These are phyloP conservation scores for Phylloboletellus chloephorus DNA, from an alignment of 1,284 basidiomycete genomes.

Conservation along the genomic window DNA sequence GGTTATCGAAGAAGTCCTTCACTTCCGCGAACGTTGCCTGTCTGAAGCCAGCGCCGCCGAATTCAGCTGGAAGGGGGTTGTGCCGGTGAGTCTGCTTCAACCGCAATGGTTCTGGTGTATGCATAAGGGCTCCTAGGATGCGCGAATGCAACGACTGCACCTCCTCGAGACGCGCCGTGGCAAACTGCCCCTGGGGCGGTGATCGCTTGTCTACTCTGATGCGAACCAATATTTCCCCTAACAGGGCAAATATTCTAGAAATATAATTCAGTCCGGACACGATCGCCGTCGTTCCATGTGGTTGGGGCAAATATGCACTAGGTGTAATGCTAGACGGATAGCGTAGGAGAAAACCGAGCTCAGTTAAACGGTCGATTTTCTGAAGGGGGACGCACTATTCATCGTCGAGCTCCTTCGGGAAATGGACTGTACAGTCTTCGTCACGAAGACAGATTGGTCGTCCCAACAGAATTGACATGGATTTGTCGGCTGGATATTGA, in stretches of 20 bases:
- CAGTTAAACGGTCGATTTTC: slow-evolving; percentile 34
- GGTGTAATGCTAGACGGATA: slow-evolving; percentile 60
- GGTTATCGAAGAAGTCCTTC: slow-evolving; percentile 84
- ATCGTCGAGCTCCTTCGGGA: slow-evolving; percentile 79
- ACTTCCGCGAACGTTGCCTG: slow-evolving; percentile 81
- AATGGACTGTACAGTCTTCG: slow-evolving; percentile 82
- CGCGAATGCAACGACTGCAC: slow-evolving; percentile 70
- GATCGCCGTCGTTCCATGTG: slow-evolving; percentile 74
- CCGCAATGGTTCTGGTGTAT: slow-evolving; percentile 65
- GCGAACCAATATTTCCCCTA: slow-evolving; percentile 78
- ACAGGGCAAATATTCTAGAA: slow-evolving; percentile 76
- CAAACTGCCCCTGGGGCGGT: slow-evolving; percentile 76
- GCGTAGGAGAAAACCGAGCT: slow-evolving; percentile 13
- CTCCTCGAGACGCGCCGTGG: slow-evolving; percentile 74
- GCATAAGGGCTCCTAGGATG: slow-evolving; percentile 62
- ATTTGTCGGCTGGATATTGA: slow-evolving; percentile 65
- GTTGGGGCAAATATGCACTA: slow-evolving; percentile 74
- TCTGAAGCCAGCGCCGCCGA: slow-evolving; percentile 62
- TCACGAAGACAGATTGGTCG: slow-evolving; percentile 77
- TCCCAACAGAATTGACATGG: slow-evolving; percentile 78
- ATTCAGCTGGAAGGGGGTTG: slow-evolving; percentile 51
- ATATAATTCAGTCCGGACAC: slow-evolving; percentile 83
- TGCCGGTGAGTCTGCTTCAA: slow-evolving; percentile 53
- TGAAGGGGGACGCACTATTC: slow-evolving; percentile 61
- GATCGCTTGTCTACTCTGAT: slow-evolving; percentile 81